These are phyloP conservation scores for Hordeum marinum DNA, from an alignment of 176 grass and related monocot species.

Conservation along the genomic window DNA sequence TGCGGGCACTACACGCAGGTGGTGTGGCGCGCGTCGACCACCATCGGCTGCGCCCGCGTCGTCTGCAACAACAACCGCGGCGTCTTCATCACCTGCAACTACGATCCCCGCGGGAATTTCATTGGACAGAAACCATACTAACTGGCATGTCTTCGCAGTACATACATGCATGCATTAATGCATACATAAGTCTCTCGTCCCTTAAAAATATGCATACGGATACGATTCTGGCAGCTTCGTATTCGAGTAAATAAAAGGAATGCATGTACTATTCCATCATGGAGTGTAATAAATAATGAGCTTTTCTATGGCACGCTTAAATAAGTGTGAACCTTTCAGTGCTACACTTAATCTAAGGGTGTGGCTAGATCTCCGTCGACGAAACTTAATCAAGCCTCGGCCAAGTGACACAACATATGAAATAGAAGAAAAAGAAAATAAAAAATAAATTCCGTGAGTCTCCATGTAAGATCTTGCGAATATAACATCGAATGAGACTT, in stretches of 20 bases:
- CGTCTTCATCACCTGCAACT: background rate
- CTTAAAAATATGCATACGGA: too few species aligned
- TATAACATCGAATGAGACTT: too few species aligned
- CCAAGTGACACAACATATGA: too few species aligned
- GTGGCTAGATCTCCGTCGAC: too few species aligned
- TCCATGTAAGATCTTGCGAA: too few species aligned
- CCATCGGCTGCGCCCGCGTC: background rate
- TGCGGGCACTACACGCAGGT: slow-evolving; percentile 58
- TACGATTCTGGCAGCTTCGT: too few species aligned
- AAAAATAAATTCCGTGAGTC: too few species aligned
- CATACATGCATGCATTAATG: background rate
- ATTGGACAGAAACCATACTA: background rate
- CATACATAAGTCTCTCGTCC: background rate
- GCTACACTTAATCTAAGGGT: too few species aligned
- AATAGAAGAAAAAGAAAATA: too few species aligned
- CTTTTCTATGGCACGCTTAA: too few species aligned
- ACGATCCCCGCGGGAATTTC: background rate
- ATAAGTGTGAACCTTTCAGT: too few species aligned
- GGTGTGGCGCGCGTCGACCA: slow-evolving; percentile 11
- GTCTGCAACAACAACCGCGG: background rate
- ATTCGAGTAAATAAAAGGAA: background rate
- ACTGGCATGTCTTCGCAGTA: background rate
- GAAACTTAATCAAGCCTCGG: too few species aligned
- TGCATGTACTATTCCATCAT: background rate
- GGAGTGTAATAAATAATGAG: background rate